Base-by-base conservation (phyloP, 2,329 filamentous ascomycete genomes). In the Septoria linicola region DNA sequence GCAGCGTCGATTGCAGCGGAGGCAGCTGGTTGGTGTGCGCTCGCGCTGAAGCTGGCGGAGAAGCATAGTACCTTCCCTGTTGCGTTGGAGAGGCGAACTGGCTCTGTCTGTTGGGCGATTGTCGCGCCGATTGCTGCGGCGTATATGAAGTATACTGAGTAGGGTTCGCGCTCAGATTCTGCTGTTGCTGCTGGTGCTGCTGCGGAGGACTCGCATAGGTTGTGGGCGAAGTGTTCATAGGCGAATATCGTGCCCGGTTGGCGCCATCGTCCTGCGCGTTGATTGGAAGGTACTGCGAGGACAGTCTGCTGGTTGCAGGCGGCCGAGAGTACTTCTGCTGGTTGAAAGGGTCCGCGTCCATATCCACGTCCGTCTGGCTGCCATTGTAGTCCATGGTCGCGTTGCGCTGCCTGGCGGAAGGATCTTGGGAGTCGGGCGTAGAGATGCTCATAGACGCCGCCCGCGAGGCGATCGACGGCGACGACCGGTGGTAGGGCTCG, bases 261-360 rank as follows among this genome's bases (percentile, higher is more conserved):
- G 89, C 93, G 53, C 88, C 84, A 66, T 92, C 84, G 23, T 63
- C 62, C 40, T 58, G 58, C 37, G 55, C 16, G 34, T 66, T 59
- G 8, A 62, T 49, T 41, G 66, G 64, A 59, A 84, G 72, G 60
- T 86, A 87, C 69, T 92, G 86, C 62, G 89, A 82, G 56, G 81
- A 89, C 54, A 83, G 76, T 61, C 92, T 84, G 65, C 48, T 55
- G 40, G 56, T 52, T 30, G 58, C 87, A 70, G 83, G 83, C 36
- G 88, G 83, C 61, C 88, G 83, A 73, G 89, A 83, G 71, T 96
- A 95, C 72, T 95, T 95, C 66, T 89, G 83, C 70, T 85, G 83
- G 65, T 87, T 85, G 73, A 95, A 95, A 41, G 88, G 83, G 70
- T 96, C 91, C 71, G 96, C 91, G 72, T 93, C 88, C 91, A 96